These are phyloP conservation scores for Pneumocystis sp. DNA, from an alignment of 1,139 yeast species.

Conservation along the genomic window DNA sequence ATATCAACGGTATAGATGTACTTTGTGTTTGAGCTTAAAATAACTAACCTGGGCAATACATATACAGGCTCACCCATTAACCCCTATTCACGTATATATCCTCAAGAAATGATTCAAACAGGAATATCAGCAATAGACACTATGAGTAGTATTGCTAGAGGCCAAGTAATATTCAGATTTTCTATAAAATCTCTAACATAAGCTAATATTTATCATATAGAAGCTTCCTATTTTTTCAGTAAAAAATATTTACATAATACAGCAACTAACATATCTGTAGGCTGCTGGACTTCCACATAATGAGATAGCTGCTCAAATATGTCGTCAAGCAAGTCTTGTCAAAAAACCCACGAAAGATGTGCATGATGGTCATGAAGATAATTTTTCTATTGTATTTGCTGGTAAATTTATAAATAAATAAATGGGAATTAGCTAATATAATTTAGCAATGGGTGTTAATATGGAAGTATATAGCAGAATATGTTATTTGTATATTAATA, in stretches of 20 bases:
- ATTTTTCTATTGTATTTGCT: constrained; percentile 96
- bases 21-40: not conserved
- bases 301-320: constrained; percentile 98
- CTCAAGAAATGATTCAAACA: constrained; percentile 98
- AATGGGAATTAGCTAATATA: not conserved
- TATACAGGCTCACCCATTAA: constrained; percentile 60
- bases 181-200: not conserved
- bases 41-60: not conserved
- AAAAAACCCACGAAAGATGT: constrained; percentile 82
- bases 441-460: constrained; percentile 79
- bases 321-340: constrained; percentile 98
- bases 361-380: constrained; percentile 98
- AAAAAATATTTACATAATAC: not conserved
- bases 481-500: not conserved
- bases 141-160: constrained; percentile 99
- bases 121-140: constrained; percentile 98
- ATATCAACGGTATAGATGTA: constrained; percentile 55
- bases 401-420: not conserved
- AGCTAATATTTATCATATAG: not conserved
- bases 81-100: constrained; percentile 95
- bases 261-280: constrained; percentile 37
- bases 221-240: not conserved
- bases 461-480: constrained; percentile 32
- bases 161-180: constrained; percentile 85
- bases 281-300: constrained; percentile 99